Evolutionary conservation across 352 stramenopile genomes (phyloP).

Genomic region (Phytophthora hybrid): DNA sequence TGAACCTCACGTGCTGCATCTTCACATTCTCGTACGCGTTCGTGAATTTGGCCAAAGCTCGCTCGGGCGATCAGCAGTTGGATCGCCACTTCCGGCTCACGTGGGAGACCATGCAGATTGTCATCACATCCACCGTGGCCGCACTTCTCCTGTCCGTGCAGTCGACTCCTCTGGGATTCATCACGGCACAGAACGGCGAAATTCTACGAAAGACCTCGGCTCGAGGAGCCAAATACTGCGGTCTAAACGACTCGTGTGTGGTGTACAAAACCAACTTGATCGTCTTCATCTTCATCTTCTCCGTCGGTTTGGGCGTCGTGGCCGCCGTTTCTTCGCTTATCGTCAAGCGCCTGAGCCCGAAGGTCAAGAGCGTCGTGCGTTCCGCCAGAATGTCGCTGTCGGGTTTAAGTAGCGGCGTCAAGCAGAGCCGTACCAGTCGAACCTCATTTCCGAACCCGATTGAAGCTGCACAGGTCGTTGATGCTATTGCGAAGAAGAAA

Average conservation of each 20-base stretch:
- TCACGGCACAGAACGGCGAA: slow-evolving; percentile 31
- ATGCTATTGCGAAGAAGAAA: too few species aligned
- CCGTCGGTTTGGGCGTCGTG: slow-evolving; percentile 23
- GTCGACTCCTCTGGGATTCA: slow-evolving; percentile 29
- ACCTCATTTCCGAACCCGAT: too few species aligned
- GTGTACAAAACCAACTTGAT: slow-evolving; percentile 41
- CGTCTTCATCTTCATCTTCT: slow-evolving; percentile 27
- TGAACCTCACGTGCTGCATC: slow-evolving; percentile 47
- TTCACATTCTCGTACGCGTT: slow-evolving; percentile 39
- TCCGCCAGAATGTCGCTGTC: too few species aligned
- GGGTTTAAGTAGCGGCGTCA: too few species aligned
- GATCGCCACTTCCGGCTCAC: slow-evolving; percentile 40
- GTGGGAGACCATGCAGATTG: slow-evolving; percentile 41
- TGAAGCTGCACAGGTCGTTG: too few species aligned
- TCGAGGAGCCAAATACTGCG: slow-evolving; percentile 30
- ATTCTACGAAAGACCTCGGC: slow-evolving; percentile 35
- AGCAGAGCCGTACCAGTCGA: too few species aligned
- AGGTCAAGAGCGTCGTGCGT: too few species aligned
- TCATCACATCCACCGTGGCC: slow-evolving; percentile 31
- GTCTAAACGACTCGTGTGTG: slow-evolving; percentile 42
- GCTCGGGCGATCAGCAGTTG: slow-evolving; percentile 36
- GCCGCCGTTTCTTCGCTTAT: slow-evolving; percentile 23
- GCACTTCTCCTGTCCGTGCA: slow-evolving; percentile 13
- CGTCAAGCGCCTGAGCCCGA: slow-evolving; percentile 24
- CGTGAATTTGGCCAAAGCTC: slow-evolving; percentile 32